phyloP scores from a whole-genome alignment of 2,329 filamentous ascomycete species.

The Colletotrichum truncatum region DNA sequence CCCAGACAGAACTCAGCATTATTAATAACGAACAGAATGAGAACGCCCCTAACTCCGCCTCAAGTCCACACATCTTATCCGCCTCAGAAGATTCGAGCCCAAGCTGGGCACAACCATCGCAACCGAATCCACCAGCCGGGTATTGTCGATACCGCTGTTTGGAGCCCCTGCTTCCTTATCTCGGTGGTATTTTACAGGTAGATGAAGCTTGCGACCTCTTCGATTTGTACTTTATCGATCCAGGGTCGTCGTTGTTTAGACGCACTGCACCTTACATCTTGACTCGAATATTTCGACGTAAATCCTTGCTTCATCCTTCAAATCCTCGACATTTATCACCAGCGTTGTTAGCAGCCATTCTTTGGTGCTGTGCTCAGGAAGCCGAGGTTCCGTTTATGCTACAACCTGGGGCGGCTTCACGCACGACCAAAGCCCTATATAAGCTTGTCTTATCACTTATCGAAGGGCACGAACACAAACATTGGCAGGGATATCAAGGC shows the following conservation, averaged over 20 bases:
- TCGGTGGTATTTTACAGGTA: constrained; percentile 48
- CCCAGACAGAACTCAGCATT: too few species aligned
- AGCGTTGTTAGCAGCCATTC: constrained; percentile 55
- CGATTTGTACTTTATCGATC: constrained; percentile 56
- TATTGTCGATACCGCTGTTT: constrained; percentile 42
- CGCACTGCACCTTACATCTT: constrained; percentile 49
- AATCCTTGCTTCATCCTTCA: background rate
- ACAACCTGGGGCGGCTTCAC: constrained; percentile 49
- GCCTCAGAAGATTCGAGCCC: too few species aligned
- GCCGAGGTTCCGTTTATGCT: constrained; percentile 54
- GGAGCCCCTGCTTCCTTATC: constrained; percentile 47
- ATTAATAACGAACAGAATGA: too few species aligned
- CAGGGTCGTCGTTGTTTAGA: constrained; percentile 52
- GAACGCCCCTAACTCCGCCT: too few species aligned
- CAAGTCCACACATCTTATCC: too few species aligned
- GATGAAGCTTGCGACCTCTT: constrained; percentile 56
- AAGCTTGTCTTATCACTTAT: background rate
- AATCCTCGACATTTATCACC: constrained; percentile 36
- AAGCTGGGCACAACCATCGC: too few species aligned
- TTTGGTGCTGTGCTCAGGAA: constrained; percentile 58
- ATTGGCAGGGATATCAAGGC: too few species aligned
- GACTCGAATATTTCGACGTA: background rate
- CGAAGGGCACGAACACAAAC: background rate
- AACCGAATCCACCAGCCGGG: too few species aligned
- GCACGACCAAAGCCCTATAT: constrained; percentile 43